Base-by-base conservation (phyloP, 345 rosid genomes). In the Murraya koenigii region DNA sequence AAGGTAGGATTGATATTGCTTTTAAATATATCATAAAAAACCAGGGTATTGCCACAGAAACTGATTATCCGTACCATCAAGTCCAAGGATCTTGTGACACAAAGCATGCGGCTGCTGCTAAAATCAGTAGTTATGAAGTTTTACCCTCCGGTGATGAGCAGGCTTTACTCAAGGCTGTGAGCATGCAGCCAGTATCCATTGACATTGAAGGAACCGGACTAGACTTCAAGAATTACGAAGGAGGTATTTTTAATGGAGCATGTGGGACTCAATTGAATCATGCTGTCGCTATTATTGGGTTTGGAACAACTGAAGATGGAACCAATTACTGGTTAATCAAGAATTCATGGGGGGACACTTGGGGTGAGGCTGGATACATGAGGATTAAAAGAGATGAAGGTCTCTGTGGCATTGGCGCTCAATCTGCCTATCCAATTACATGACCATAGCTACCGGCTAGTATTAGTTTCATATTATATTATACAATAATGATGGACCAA, bases 321-420 rank as follows among this genome's bases (percentile, higher is more conserved):
- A 75, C 19, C 11, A 71, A 89, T 39, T 89, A 85, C 67, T 91
- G 93, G 90, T 23, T 89, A 49, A 60, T 89, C 32, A 89, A 84
- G 71, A 90, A 90, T 30, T 89, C 94, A 6, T 90, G 90, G 92
- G 91, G 88, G 0, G 3, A 19, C 55, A 74, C 32, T 5, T 90
- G 88, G 90, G 94, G 90, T 22, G 91, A 89, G 68, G 14, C 63
- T 32, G 93, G 91, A 30, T 88, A 83, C 70, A 83, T 88, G 81
- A 88, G 85, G 75, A 81, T 88, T 64, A 68, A 58, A 47, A 86
- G 93, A 77, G 85, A 69, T 66, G 66, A 10, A 59, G 63, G 66
- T 7, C 4, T 30, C 6, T 55, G 30, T 20, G 74, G 36, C 74
- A 30, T 70, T 49, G 74, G 25, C 36, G 5, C 20, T 10, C 5